phyloP scores from a whole-genome alignment of 805 yeast species.

The Limtongia smithiae region DNA sequence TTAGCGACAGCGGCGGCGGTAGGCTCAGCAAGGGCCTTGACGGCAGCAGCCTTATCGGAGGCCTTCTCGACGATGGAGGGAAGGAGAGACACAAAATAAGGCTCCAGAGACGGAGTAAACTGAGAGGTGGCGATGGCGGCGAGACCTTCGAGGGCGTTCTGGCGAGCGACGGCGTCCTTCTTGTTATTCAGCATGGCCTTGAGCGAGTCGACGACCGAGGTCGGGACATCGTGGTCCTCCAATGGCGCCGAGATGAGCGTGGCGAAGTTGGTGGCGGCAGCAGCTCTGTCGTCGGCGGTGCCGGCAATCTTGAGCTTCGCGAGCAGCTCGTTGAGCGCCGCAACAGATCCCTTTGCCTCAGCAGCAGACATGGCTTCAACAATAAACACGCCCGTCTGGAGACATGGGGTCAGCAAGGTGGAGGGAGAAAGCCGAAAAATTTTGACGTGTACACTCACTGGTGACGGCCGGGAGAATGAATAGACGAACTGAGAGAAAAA shows the following conservation, averaged over 20 bases:
- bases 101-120: conserved; percentile 91
- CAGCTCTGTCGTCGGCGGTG: conserved; percentile 68
- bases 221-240: conserved; percentile 98
- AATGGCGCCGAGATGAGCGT: conserved; percentile 93
- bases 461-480: too few species aligned
- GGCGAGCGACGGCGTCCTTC: conserved; percentile 61
- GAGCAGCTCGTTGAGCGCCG: conserved; percentile 91
- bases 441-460: too few species aligned
- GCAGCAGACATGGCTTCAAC: conserved; percentile 13
- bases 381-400: not conserved
- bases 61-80: conserved; percentile 67
- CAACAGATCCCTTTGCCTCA: conserved; percentile 36
- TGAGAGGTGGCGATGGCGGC: conserved; percentile 72
- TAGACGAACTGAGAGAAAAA: not conserved
- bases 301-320: conserved; percentile 86
- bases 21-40: conserved; percentile 66
- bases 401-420: not conserved
- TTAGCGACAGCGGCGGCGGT: conserved; percentile 75
- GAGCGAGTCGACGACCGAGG: conserved; percentile 75
- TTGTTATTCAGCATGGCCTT: conserved; percentile 72
- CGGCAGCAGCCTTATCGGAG: conserved; percentile 85
- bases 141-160: conserved; percentile 81
- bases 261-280: conserved; percentile 85
- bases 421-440: not conserved
- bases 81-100: conserved; percentile 79